Base-by-base conservation (phyloP, 2,329 filamentous ascomycete genomes). In the Rasamsonia emersonii region DNA sequence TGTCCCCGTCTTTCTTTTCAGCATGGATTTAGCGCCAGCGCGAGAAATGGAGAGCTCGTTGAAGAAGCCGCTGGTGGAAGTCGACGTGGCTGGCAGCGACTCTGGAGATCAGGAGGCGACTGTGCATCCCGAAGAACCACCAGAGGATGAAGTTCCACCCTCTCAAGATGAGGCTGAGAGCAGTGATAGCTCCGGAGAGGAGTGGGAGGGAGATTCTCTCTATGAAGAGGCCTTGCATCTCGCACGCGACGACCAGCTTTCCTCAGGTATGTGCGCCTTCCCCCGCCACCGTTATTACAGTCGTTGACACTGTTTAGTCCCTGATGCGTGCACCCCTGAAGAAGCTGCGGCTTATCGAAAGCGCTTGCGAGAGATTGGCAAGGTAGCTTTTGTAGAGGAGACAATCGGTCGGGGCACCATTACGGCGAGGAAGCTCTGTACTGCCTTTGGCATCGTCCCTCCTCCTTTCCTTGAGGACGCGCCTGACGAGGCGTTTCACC, bases 381-480 rank as follows among this genome's bases (percentile, higher is more conserved):
- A 83, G 14, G 72, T 76, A 39, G 71, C 79, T 39, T 93, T 95
- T 56, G 77, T 84, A 50, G 67, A 76, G 46, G 71, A 78, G 45
- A 86, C 81, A 18, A 68, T 93, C 30, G 75, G 77, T 41, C 70
- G 70, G 32, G 77, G 78, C 18, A 69, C 68, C 31, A 78, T 91
- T 53, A 79, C 80, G 13, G 82, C 82, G 33, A 86, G 82, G 61
- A 89, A 85, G 59, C 69, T 95, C 18, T 77, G 89, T 52, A 86
- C 84, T 6, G 88, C 86, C 9, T 95, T 95, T 65, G 79, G 79
- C 38, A 75, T 94, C 45, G 68, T 73, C 23, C 76, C 83, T 25
- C 84, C 85, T 2, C 58, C 67, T 21, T 86, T 86, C 51, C 72
- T 93, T 9, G 77, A 86, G 19, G 80, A 77, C 23, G 64, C 68